Base-by-base conservation (phyloP, 2,329 filamentous ascomycete species). In the Alternaria angustiovoidea region DNA sequence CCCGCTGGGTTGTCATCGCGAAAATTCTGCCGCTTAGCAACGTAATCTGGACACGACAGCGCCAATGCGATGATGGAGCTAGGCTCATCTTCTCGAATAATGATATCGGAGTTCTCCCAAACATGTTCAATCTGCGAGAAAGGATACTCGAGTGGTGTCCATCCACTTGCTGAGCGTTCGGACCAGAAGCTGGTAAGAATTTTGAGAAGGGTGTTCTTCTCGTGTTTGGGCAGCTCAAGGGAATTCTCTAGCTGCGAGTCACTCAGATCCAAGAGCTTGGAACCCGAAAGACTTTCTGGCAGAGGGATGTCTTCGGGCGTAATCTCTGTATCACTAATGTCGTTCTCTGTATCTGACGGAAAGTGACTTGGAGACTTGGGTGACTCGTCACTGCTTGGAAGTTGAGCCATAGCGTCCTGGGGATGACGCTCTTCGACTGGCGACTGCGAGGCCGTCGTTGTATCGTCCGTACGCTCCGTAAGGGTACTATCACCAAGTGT, bases 171-270 rank as follows among this genome's bases (percentile, higher is more conserved):
- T 48, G 95, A 98, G 54, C 95, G 88, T 79, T 99, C 96, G 2
- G 95, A 96, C 95, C 95, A 99, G 78, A 99, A 99, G 72, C 94
- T 97, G 16, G 93, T 95, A 46, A 99, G 85, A 82, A 97, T 93
- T 75, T 96, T 97, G 87, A 99, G 91, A 66, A 98, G 83, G 46
- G 93, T 97, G 58, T 89, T 94, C 78, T 94, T 95, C 74, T 97
- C 93, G 73, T 98, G 93, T 72, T 93, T 97, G 1, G 93, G 93
- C 12, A 99, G 85, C 68, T 96, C 93, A 9, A 91, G 79, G 53
- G 88, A 88, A 51, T 85, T 79, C 62, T 89, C 86, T 8, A 88
- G 78, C 34, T 83, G 82, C 14, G 83, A 82, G 65, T 87, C 82
- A 62, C 86, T 82, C 51, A 86, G 78, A 38, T 83, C 80, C 66